These are phyloP conservation scores for Chenopodium album DNA, from an alignment of 148 eudicot genomes.

Conservation along the genomic window DNA sequence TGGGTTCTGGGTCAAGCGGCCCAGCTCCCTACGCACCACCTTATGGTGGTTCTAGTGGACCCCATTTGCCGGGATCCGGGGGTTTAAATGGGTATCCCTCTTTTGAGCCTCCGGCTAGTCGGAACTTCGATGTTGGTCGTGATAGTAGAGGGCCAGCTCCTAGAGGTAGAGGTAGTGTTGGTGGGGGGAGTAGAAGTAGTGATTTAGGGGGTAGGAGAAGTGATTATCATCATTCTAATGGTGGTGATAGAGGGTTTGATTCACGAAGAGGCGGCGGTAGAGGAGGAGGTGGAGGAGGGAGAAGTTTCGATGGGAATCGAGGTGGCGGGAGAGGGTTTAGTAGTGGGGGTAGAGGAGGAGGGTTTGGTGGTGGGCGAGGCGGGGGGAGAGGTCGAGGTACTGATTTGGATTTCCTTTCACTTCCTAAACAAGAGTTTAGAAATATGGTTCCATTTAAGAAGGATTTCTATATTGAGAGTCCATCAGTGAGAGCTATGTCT, in stretches of 20 bases:
- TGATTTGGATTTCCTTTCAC: slow-evolving; percentile 68
- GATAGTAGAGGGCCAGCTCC: slow-evolving; percentile 2
- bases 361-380: slow-evolving; percentile 36
- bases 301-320: slow-evolving; percentile 40
- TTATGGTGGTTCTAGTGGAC: slow-evolving; percentile 20
- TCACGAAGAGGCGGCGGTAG: slow-evolving; percentile 41
- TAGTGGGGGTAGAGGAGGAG: slow-evolving; percentile 43
- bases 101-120: slow-evolving; percentile 53
- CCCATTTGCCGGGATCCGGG: slow-evolving; percentile 32
- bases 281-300: slow-evolving; percentile 44
- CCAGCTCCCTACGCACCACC: slow-evolving; percentile 42
- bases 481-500: slow-evolving; percentile 60
- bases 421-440: slow-evolving; percentile 82
- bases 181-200: slow-evolving; percentile 27
- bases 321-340: slow-evolving; percentile 46
- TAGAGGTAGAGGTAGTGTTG: slow-evolving; percentile 26
- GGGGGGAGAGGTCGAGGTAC: slow-evolving; percentile 48
- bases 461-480: slow-evolving; percentile 74
- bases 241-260: slow-evolving; percentile 44
- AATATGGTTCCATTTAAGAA: slow-evolving; percentile 76
- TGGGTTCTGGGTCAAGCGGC: slow-evolving; percentile 44
- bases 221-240: slow-evolving; percentile 25
- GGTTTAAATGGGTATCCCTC: slow-evolving; percentile 50
- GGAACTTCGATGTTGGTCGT: slow-evolving; percentile 56
- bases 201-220: slow-evolving; percentile 35